These are phyloP conservation scores for Syzygium syzygioides DNA, from an alignment of 441 rosid genomes.

Conservation along the genomic window DNA sequence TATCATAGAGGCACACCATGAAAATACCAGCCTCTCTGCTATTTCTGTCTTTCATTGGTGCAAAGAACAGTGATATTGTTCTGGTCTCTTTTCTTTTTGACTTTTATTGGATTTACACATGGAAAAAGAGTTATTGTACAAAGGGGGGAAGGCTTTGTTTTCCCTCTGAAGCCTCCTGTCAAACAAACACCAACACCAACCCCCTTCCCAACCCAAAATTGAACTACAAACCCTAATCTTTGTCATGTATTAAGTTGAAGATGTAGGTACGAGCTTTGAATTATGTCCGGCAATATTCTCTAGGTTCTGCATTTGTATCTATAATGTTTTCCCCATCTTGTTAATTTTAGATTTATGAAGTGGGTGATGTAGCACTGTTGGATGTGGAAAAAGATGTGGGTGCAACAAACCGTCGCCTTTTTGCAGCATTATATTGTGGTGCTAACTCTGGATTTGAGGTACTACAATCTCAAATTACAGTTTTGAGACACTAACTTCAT, in stretches of 20 bases:
- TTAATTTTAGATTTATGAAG: constrained; percentile 60
- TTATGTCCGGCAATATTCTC: background rate
- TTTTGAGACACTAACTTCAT: background rate
- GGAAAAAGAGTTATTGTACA: background rate
- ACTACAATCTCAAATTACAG: constrained; percentile 3
- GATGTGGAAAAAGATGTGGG: constrained; percentile 76
- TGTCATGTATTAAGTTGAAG: background rate
- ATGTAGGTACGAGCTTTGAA: background rate
- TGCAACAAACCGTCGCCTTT: constrained; percentile 64
- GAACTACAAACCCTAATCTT: background rate
- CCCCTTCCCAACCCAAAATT: background rate
- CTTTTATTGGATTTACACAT: background rate
- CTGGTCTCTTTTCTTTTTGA: background rate
- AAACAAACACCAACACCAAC: too few species aligned
- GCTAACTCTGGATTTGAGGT: constrained; percentile 98
- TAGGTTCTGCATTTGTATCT: background rate
- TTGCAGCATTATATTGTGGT: constrained; percentile 83
- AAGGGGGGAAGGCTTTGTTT: background rate
- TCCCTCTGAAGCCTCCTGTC: background rate
- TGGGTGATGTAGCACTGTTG: constrained; percentile 63
- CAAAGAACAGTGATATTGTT: background rate
- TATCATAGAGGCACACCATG: background rate
- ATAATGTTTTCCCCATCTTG: background rate
- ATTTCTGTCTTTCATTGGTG: background rate
- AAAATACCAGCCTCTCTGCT: background rate